Evolutionary conservation across 306 rosid genomes (phyloP), one percentile per base, ranked within the genome.

Genomic region (Cucumis melo): DNA sequence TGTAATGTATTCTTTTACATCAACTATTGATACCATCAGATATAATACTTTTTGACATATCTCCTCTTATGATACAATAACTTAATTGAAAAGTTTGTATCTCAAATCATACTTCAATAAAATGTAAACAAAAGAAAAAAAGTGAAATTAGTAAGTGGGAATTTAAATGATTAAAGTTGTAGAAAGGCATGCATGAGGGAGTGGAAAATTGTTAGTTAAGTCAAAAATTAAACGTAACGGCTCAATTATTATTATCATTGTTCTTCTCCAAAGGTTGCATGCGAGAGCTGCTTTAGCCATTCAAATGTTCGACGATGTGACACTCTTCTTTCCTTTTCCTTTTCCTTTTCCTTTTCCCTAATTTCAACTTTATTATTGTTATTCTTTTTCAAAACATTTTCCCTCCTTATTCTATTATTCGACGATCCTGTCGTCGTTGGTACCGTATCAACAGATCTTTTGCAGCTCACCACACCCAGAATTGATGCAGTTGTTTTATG

Each of bases 381-480:
- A 10, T 44, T 39, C 8, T 41, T 46, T 12, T 46, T 4, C 53
- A 3, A 12, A 13, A 46, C 73, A 7, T 36, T 51, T 39, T 58
- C 57, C 41, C 16, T 13, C 2, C 51, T 50, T 10, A 3, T 7
- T 20, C 29, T 20, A 19, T 38, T 29, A 10, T 29, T 72, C 44
- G 0, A 0, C 44, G 0, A 0, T 7, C 8, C 17, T 5, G 39
- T 5, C 16, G 36, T 1, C 16, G 36, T 1, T 12, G 75, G 41
- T 59, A 90, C 87, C 36, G 87, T 72, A 62, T 90, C 92, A 0
- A 79, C 80, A 0, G 92, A 84, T 61, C 91, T 90, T 77, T 82
- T 90, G 65, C 98, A 94, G 12, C 75, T 78, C 0, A 65, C 80
- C 13, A 94, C 91, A 63, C 86, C 85, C 76, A 92, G 74, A 61